Percentiles rank a stretch among this genome's conserved stretches.
Evolutionary conservation across 345 rosid species (phyloP).

Genomic region (Trapa bicornis): DNA sequence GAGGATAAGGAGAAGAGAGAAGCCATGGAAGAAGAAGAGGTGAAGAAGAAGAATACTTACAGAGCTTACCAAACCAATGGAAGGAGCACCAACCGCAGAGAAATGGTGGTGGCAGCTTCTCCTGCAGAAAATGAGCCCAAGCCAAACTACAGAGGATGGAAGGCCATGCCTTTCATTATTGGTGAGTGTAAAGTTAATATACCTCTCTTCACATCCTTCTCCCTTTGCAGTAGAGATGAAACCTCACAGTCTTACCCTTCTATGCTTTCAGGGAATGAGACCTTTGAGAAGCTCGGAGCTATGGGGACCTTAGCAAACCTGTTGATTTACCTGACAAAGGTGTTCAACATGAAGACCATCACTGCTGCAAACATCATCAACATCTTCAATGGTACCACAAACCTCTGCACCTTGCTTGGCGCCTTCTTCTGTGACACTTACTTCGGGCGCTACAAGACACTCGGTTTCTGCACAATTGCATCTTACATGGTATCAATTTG

Average conservation of each 20-base stretch:
- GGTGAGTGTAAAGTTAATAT: constrained; percentile 20
- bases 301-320: constrained; percentile 69
- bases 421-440: constrained; percentile 70
- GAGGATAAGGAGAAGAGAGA: constrained; percentile 2
- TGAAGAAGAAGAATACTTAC: background rate
- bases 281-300: constrained; percentile 87
- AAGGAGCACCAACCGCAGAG: constrained; percentile 6
- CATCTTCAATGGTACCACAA: constrained; percentile 62
- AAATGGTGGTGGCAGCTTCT: constrained; percentile 4
- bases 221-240: background rate
- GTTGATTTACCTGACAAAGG: constrained; percentile 59
- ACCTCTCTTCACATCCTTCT: background rate
- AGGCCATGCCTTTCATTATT: constrained; percentile 61
- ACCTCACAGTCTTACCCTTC: too few relatives aligned
- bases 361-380: constrained; percentile 64
- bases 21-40: background rate
- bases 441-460: constrained; percentile 78
- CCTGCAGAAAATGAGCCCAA: constrained; percentile 20
- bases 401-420: constrained; percentile 57
- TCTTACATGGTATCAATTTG: constrained; percentile 44
- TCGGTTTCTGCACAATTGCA: constrained; percentile 45
- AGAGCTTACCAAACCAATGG: background rate
- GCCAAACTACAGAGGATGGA: constrained; percentile 57
- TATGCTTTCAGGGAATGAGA: constrained; percentile 43
- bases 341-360: constrained; percentile 53